Conservation (phyloP, 2,329 filamentous ascomycete species). For the Colletotrichum lini region DNA sequence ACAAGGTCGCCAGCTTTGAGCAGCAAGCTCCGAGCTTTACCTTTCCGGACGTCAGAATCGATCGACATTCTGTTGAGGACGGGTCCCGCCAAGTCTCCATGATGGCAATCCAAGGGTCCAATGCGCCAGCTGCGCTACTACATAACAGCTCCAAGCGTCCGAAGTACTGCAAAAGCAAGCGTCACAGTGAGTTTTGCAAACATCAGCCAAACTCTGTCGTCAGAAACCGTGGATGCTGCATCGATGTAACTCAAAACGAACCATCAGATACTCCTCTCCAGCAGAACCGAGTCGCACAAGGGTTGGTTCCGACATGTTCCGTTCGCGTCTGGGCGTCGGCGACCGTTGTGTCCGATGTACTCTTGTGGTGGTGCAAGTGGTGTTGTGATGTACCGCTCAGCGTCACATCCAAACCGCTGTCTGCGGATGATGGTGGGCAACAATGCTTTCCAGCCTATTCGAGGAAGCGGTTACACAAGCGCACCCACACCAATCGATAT, state of each 20-base stretch:
- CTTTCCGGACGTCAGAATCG: conserved; percentile 16
- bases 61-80: conserved; percentile 24
- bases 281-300: background rate
- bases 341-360: background rate
- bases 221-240: conserved; percentile 24
- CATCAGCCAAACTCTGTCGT: conserved; percentile 32
- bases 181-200: conserved; percentile 11
- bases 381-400: conserved; percentile 20
- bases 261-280: background rate
- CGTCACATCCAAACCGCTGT: conserved; percentile 2
- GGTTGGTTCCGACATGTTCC: background rate
- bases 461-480: background rate
- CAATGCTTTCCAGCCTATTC: conserved; percentile 4
- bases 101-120: conserved; percentile 14
- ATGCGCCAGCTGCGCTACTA: conserved; percentile 6
- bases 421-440: background rate
- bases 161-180: conserved; percentile 25
- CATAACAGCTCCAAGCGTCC: conserved; percentile 9
- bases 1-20: conserved; percentile 12
- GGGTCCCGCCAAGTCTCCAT: background rate
- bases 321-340: too few species aligned
- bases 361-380: background rate
- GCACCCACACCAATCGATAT: background rate
- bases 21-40: conserved; percentile 16
- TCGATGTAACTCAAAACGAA: conserved; percentile 16